Evolutionary conservation across 2,329 filamentous ascomycete genomes (phyloP), one percentile per base, ranked within the genome.

Genomic region (Davidsoniella neocaledoniae): DNA sequence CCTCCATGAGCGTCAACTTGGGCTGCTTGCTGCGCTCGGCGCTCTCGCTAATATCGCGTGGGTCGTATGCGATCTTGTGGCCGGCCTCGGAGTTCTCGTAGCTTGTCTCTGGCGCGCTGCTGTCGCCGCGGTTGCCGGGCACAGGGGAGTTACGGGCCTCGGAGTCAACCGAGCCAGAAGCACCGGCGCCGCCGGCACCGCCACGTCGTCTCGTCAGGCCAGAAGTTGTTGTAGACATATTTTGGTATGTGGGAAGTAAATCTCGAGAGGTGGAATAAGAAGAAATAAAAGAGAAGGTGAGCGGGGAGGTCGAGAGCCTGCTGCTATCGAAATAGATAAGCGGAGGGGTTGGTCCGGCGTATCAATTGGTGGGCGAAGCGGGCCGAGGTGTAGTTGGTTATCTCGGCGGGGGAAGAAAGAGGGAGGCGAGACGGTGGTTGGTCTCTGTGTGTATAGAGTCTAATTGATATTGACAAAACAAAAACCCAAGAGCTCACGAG

Each of bases 1-100:
- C 91, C 70, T 98, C 91, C 91, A 98, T 98, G 63, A 98, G 72
- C 38, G 91, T 98, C 63, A 98, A 72, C 73, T 96, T 98, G 44
- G 91, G 91, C 71, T 96, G 90, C 71, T 95, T 96, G 74, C 78
- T 91, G 64, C 91, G 74, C 72, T 98, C 91, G 58, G 83, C 86
- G 66, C 80, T 95, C 73, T 98, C 91, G 69, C 83, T 94, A 61
- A 98, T 94, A 66, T 98, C 91, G 66, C 90, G 77, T 53, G 91
- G 91, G 66, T 98, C 91, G 65, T 86, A 98, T 52, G 88, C 91
- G 66, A 98, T 96, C 74, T 93, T 94, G 75, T 96, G 91, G 57
- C 91, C 91, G 69, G 95, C 95, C 68, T 94, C 90, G 64, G 83
- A 75, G 63, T 74, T 87, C 68, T 88, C 83, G 71, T 94, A 96